Evolutionary conservation across 2,329 filamentous ascomycete genomes (phyloP), one percentile per base, ranked within the genome.

Genomic region (Fusarium sp.): DNA sequence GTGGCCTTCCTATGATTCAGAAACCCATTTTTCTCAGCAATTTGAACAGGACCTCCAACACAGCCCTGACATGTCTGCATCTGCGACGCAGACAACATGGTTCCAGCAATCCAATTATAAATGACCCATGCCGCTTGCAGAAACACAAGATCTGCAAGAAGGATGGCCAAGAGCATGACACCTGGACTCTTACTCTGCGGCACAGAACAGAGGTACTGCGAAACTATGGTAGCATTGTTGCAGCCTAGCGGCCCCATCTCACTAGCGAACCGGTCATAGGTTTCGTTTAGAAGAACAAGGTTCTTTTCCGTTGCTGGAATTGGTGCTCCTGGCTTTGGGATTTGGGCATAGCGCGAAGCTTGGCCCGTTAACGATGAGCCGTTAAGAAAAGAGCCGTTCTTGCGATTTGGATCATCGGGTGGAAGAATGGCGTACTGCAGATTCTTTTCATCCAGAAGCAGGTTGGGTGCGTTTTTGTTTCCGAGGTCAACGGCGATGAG

Each of bases 61-160:
- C 70, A 72, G 1, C 68, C 63, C 24, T 64, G 42, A 13, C 70
- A 72, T 1, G 35, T 17, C 31, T 51, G 61, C 12, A 42, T 22
- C n/a, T 54, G 51, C 4, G 63, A 7, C 10, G 49, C 22, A 8
- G 68, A 52, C 15, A 73, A 7, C 55, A 73, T 70, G 1, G 24
- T 31, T 2, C 57, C 65, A 4, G 71, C 61, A 11, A 54, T 17
- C 66, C 56, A 44, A 10, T 69, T 63, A 10, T 73, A 15, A 3
- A 73, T 26, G 18, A 17, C 69, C 71, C 71, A 73, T 5, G 69
- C 49, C 9, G 69, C 71, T 42, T 73, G 69, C 15, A 73, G n/a
- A 22, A 73, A 73, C 20, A 73, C 71, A 4, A 73, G 28, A 14
- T 73, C 48, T 18, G 69, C 71, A 2, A 73, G 57, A 6, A 73